Conservation (phyloP, 2,329 filamentous ascomycete species). For the Gaeumannomyces tritici region DNA sequence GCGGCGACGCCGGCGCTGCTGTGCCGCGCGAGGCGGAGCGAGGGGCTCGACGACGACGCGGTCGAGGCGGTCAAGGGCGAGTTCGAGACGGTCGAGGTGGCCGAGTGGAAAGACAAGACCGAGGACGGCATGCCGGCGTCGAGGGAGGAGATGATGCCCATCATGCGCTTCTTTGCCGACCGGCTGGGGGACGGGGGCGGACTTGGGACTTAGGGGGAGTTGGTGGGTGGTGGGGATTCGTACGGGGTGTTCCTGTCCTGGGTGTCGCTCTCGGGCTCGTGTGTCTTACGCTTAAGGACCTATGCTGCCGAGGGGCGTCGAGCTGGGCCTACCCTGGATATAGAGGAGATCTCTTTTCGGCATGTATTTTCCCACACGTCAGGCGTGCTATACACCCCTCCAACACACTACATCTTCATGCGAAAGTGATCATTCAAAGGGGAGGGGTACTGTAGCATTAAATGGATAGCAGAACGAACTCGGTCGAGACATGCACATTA, state of each 20-base stretch:
- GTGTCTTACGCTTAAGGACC: too few species aligned
- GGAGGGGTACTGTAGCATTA: not conserved
- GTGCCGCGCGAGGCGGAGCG: slow-evolving; percentile 41
- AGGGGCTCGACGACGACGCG: slow-evolving; percentile 45
- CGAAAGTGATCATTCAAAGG: too few species aligned
- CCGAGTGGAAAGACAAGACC: slow-evolving; percentile 54
- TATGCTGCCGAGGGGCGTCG: too few species aligned
- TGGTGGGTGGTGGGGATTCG: too few species aligned
- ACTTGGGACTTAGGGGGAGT: not conserved
- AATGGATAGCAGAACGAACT: not conserved
- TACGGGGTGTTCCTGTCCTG: too few species aligned
- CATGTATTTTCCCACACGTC: too few species aligned
- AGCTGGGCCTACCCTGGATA: too few species aligned
- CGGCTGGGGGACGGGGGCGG: slow-evolving; percentile 32
- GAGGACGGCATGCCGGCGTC: slow-evolving; percentile 77
- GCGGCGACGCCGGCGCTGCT: slow-evolving; percentile 54
- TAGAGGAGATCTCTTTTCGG: too few species aligned
- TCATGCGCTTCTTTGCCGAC: slow-evolving; percentile 76
- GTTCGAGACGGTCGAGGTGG: slow-evolving; percentile 58
- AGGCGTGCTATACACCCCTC: too few species aligned
- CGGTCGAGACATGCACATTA: not conserved
- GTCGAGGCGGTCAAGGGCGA: slow-evolving; percentile 53
- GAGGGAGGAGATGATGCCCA: slow-evolving; percentile 76
- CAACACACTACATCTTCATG: too few species aligned
- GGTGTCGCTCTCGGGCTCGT: too few species aligned